Evolutionary conservation across 208 protist genomes (phyloP).

Genomic region (Trypanosoma theileri): DNA sequence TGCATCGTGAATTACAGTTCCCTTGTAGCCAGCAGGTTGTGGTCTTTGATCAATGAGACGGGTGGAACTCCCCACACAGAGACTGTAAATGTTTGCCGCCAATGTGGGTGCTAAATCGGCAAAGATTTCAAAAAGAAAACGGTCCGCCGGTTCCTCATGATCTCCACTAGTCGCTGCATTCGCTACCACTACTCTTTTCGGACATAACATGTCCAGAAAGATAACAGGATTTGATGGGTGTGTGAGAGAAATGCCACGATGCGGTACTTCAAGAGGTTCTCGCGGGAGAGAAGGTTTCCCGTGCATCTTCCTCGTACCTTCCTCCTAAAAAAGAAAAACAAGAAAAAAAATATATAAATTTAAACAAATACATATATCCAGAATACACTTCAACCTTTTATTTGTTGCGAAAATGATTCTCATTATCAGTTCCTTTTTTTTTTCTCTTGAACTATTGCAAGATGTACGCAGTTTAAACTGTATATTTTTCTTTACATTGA

Average conservation of each 20-base stretch:
- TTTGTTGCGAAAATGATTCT: too few relatives aligned
- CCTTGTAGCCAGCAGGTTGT: constrained; percentile 33
- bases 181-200: not conserved
- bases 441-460: too few relatives aligned
- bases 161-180: not conserved
- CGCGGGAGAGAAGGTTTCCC: constrained; percentile 3
- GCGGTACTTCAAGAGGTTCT: constrained; percentile 27
- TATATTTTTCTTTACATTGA: constrained; percentile 18
- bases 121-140: constrained; percentile 39
- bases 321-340: constrained; percentile 11
- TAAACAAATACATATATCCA: too few relatives aligned
- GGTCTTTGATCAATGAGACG: constrained; percentile 27
- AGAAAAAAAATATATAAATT: constrained; percentile 9
- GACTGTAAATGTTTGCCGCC: constrained; percentile 21
- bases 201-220: constrained; percentile 27
- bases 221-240: constrained; percentile 30
- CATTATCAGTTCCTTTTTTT: too few relatives aligned
- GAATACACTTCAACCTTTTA: too few relatives aligned
- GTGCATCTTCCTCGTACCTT: constrained; percentile 3
- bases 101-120: constrained; percentile 27
- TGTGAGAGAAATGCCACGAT: constrained; percentile 29
- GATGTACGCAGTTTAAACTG: too few relatives aligned
- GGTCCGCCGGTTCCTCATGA: not conserved
- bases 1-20: constrained; percentile 22
- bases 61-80: constrained; percentile 28